Percentiles rank a stretch among this genome's conserved stretches.
Evolutionary conservation across 306 rosid species (phyloP).

Genomic region (Nissolia schottii): DNA sequence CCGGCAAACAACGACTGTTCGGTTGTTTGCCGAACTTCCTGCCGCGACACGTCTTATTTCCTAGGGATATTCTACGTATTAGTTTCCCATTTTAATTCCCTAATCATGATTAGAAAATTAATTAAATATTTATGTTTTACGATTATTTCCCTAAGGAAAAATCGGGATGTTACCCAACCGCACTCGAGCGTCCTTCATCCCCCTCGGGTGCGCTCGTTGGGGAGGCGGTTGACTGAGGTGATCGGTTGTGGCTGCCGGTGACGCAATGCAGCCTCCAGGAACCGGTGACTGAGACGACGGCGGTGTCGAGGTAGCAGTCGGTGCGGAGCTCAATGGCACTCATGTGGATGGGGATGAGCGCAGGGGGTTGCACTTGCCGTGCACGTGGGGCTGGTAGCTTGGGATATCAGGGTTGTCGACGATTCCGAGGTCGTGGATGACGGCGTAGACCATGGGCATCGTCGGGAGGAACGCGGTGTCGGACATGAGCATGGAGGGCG

Average conservation of each 20-base stretch:
- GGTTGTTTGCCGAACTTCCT: too few species aligned
- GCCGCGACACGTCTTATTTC: too few species aligned
- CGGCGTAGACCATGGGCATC: slow-evolving; percentile 72
- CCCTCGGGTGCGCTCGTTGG: too few species aligned
- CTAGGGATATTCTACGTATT: too few species aligned
- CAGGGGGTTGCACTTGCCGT: slow-evolving; percentile 79
- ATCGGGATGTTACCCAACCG: too few species aligned
- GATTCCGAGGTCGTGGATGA: slow-evolving; percentile 52
- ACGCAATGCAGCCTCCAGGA: slow-evolving; percentile 81
- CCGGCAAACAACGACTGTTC: too few species aligned
- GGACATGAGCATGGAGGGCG: slow-evolving; percentile 33
- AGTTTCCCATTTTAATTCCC: too few species aligned
- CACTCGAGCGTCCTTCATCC: too few species aligned
- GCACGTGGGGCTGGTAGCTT: slow-evolving; percentile 88
- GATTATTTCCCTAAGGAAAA: too few species aligned
- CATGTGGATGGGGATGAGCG: slow-evolving; percentile 76
- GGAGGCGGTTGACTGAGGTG: too few species aligned
- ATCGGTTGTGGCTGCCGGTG: slow-evolving; percentile 48
- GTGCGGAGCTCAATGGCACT: slow-evolving; percentile 39
- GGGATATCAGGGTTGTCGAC: slow-evolving; percentile 93
- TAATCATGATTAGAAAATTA: too few species aligned
- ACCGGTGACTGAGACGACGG: slow-evolving; percentile 41
- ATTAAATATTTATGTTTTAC: too few species aligned
- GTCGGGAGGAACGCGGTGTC: slow-evolving; percentile 36
- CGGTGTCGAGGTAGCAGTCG: slow-evolving; percentile 49